Evolutionary conservation across 1,284 basidiomycete species (phyloP).

Genomic region (Xanthoconium separans): DNA sequence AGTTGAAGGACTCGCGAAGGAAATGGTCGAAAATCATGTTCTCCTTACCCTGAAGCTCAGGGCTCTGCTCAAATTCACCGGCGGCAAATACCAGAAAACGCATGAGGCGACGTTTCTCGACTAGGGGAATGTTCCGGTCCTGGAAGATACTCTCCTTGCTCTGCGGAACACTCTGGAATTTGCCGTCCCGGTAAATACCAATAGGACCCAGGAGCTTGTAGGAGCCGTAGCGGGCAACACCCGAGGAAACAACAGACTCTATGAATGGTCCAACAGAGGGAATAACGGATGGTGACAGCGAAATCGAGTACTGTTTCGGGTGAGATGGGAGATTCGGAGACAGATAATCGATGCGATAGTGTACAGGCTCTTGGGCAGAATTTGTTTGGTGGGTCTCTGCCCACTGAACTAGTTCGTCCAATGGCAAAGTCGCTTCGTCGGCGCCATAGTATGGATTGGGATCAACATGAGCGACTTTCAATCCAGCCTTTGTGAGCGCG

Average conservation of each 20-base stretch:
- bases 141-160: slow-evolving; percentile 96
- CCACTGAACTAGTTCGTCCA: slow-evolving; percentile 81
- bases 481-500: slow-evolving; percentile 84
- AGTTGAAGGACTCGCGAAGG: slow-evolving; percentile 58
- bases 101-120: slow-evolving; percentile 92
- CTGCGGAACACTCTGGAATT: slow-evolving; percentile 73
- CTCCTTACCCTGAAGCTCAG: slow-evolving; percentile 60
- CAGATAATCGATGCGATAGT: slow-evolving; percentile 44
- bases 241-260: slow-evolving; percentile 76
- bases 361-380: slow-evolving; percentile 23
- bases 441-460: slow-evolving; percentile 84
- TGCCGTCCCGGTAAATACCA: slow-evolving; percentile 53
- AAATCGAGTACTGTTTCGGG: slow-evolving; percentile 81
- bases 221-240: slow-evolving; percentile 87
- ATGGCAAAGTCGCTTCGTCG: slow-evolving; percentile 76
- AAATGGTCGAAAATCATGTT: slow-evolving; percentile 58
- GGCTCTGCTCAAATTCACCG: slow-evolving; percentile 67
- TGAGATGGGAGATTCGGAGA: slow-evolving; percentile 48
- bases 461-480: slow-evolving; percentile 88
- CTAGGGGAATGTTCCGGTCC: slow-evolving; percentile 70
- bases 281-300: slow-evolving; percentile 80
- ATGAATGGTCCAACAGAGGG: slow-evolving; percentile 82
- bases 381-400: slow-evolving; percentile 38
- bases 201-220: slow-evolving; percentile 86
- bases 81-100: slow-evolving; percentile 85